These are phyloP conservation scores for Erysimum cheiranthoides DNA, from an alignment of 345 rosid genomes.

Conservation along the genomic window DNA sequence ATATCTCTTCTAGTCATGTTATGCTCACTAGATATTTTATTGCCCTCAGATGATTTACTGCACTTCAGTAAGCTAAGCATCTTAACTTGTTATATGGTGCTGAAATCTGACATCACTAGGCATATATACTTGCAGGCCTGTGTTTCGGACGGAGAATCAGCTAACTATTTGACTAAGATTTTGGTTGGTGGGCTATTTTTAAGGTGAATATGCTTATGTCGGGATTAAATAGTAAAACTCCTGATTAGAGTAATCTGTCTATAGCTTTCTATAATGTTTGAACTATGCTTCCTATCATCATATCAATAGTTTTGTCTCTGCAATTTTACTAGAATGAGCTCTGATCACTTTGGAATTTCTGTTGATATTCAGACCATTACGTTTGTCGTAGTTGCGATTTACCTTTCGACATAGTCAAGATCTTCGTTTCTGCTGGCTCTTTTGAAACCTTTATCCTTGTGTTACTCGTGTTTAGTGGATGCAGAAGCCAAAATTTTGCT, in stretches of 20 bases:
- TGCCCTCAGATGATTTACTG: background rate
- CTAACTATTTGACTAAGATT: slow-evolving; percentile 77
- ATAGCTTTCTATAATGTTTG: slow-evolving; percentile 6
- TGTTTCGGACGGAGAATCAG: slow-evolving; percentile 84
- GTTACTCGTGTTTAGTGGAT: background rate
- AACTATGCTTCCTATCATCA: slow-evolving; percentile 1
- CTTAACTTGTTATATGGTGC: slow-evolving; percentile 22
- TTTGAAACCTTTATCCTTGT: slow-evolving; percentile 13
- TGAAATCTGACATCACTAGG: slow-evolving; percentile 26
- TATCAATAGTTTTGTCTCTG: background rate
- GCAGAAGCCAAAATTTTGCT: slow-evolving; percentile 6
- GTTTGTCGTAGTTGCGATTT: slow-evolving; percentile 20
- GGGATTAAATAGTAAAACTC: background rate
- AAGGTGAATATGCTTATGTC: slow-evolving; percentile 58
- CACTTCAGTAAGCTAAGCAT: slow-evolving; percentile 27
- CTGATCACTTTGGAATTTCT: slow-evolving; percentile 25
- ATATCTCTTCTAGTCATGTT: slow-evolving; percentile 20
- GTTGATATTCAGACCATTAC: slow-evolving; percentile 18
- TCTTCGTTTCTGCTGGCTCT: slow-evolving; percentile 21
- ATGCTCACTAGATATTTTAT: slow-evolving; percentile 7
- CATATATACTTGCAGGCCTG: slow-evolving; percentile 70
- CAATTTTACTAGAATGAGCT: slow-evolving; percentile 10
- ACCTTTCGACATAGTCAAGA: slow-evolving; percentile 3
- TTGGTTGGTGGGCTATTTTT: slow-evolving; percentile 82
- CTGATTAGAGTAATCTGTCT: slow-evolving; percentile 17